phyloP scores from a whole-genome alignment of 805 yeast species.

The Candida saitoana region DNA sequence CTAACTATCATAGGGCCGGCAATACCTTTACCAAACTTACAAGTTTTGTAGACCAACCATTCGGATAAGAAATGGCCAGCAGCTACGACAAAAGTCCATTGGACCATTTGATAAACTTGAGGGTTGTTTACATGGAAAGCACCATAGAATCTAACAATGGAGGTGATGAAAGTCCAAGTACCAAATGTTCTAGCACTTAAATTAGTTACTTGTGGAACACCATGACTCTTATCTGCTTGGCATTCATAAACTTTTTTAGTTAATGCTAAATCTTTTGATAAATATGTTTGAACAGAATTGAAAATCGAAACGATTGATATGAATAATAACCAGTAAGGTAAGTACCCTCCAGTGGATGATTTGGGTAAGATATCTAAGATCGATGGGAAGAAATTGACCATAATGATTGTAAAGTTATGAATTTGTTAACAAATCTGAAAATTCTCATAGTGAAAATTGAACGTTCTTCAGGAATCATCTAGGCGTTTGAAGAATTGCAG shows the following conservation, averaged over 20 bases:
- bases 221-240: slow-evolving; percentile 30
- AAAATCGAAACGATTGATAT: slow-evolving; percentile 86
- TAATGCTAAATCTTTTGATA: slow-evolving; percentile 60
- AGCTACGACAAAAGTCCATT: slow-evolving; percentile 80
- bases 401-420: not conserved
- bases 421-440: not conserved
- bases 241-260: slow-evolving; percentile 75
- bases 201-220: slow-evolving; percentile 31
- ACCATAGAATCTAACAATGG: slow-evolving; percentile 81
- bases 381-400: slow-evolving; percentile 14
- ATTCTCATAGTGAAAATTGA: not conserved
- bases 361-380: slow-evolving; percentile 11
- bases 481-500: too few species aligned
- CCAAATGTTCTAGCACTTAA: slow-evolving; percentile 96
- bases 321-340: slow-evolving; percentile 39
- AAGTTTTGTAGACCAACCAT: slow-evolving; percentile 75
- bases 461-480: too few species aligned
- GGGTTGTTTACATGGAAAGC: slow-evolving; percentile 70
- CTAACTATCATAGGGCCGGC: slow-evolving; percentile 82
- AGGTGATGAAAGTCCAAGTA: slow-evolving; percentile 90
- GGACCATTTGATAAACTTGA: slow-evolving; percentile 71
- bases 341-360: slow-evolving; percentile 24
- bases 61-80: slow-evolving; percentile 79
- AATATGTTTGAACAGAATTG: slow-evolving; percentile 84
- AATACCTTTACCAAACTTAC: slow-evolving; percentile 82